Conservation (phyloP, 768 basidiomycete species). For the Roridomyces roridus region DNA sequence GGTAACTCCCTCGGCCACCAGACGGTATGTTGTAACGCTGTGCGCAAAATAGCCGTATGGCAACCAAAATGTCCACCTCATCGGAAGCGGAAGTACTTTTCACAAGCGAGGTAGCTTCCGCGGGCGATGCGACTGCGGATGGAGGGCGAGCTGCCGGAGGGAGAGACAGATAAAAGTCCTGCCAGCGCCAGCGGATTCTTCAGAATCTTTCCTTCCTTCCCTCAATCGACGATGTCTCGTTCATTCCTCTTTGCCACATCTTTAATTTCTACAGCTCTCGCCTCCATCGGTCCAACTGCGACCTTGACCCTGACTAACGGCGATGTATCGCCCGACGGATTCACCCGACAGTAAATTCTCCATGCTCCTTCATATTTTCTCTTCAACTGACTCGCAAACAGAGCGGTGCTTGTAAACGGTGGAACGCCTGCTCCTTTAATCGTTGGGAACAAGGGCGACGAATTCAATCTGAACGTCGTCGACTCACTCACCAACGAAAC, state of each 20-base stretch:
- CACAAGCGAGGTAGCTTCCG: too few relatives aligned
- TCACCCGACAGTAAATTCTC: constrained; percentile 8
- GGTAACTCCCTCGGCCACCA: background rate
- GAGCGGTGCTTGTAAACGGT: constrained; percentile 9
- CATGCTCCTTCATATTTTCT: background rate
- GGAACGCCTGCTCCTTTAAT: constrained; percentile 11
- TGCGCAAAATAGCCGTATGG: too few relatives aligned
- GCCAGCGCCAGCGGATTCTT: background rate
- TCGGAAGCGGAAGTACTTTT: too few relatives aligned
- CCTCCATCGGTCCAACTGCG: constrained; percentile 19
- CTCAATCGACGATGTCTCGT: background rate
- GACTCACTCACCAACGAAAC: constrained; percentile 5
- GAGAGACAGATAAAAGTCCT: background rate
- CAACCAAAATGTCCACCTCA: too few relatives aligned
- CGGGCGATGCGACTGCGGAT: background rate
- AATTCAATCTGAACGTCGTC: constrained; percentile 4
- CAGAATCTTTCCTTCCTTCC: background rate
- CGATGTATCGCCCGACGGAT: constrained; percentile 18
- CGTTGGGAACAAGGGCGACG: constrained; percentile 14
- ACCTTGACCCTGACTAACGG: constrained; percentile 16
- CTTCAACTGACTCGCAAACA: background rate
- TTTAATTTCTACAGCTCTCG: constrained; percentile 14
- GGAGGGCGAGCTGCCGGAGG: background rate
- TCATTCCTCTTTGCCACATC: constrained; percentile 3
- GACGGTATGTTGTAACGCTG: too few relatives aligned